A percentile compares a stretch with the other conserved stretches of the same genome.
Conservation (phyloP, 2,329 filamentous ascomycete genomes). For the Fusarium sp. region DNA sequence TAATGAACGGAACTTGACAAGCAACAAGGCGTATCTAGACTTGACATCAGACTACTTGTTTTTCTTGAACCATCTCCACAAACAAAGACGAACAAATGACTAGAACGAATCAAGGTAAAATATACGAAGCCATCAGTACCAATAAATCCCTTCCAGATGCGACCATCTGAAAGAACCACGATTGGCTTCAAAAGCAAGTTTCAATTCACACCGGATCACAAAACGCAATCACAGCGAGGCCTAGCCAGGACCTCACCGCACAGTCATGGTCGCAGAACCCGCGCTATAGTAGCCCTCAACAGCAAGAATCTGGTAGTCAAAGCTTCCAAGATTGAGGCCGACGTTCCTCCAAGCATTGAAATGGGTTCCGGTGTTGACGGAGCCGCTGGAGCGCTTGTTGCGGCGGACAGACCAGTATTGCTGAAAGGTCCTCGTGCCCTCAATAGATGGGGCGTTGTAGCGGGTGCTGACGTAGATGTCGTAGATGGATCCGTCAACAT, state of each 20-base stretch:
- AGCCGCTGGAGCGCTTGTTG: constrained; percentile 59
- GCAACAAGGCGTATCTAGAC: too few relatives aligned
- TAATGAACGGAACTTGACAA: too few relatives aligned
- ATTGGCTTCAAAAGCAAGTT: too few relatives aligned
- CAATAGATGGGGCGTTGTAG: constrained; percentile 57
- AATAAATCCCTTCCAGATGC: too few relatives aligned
- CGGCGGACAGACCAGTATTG: constrained; percentile 63
- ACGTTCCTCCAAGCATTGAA: constrained; percentile 61
- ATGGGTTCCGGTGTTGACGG: constrained; percentile 59
- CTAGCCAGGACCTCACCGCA: constrained; percentile 36
- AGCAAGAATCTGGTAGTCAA: constrained; percentile 64
- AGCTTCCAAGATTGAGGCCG: constrained; percentile 59
- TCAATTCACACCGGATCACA: background rate
- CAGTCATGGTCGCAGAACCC: constrained; percentile 58
- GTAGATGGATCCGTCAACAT: constrained; percentile 50
- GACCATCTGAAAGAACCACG: too few relatives aligned
- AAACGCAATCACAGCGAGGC: too few relatives aligned
- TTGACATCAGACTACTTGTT: too few relatives aligned
- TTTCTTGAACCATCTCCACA: too few relatives aligned
- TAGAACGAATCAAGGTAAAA: too few relatives aligned
- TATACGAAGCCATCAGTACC: too few relatives aligned
- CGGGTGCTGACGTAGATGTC: constrained; percentile 50
- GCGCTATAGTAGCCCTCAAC: constrained; percentile 63
- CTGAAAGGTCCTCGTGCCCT: constrained; percentile 60
- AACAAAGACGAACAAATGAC: too few relatives aligned